Conservation (phyloP, 495 filamentous ascomycete genomes). For the Acidomyces sp. region DNA sequence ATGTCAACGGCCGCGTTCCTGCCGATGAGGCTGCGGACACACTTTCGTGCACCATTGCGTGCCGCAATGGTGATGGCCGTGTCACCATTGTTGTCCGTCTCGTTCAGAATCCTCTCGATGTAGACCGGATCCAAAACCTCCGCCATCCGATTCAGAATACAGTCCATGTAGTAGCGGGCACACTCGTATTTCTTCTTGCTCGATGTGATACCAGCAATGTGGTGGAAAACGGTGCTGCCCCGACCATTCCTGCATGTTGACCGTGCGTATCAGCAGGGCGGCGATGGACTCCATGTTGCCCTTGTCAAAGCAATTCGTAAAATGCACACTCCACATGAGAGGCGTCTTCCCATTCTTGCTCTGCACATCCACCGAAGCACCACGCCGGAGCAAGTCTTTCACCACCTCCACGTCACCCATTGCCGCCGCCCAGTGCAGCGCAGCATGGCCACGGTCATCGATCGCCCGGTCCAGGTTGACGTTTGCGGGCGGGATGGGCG, state of each 20-base stretch:
- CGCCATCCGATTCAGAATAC: constrained; percentile 69
- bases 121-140: constrained; percentile 53
- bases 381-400: constrained; percentile 63
- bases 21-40: constrained; percentile 55
- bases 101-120: constrained; percentile 55
- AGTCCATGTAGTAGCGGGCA: constrained; percentile 83
- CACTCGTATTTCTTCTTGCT: constrained; percentile 67
- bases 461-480: constrained; percentile 81
- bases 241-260: constrained; percentile 60
- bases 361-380: constrained; percentile 51
- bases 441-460: constrained; percentile 76
- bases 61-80: constrained; percentile 82
- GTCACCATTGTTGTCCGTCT: constrained; percentile 70
- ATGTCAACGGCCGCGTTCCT: constrained; percentile 65
- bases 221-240: constrained; percentile 78
- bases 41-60: constrained; percentile 60
- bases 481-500: constrained; percentile 64
- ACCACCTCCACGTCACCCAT: constrained; percentile 95
- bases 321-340: constrained; percentile 83
- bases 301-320: constrained; percentile 92
- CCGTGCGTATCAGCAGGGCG: constrained; percentile 61
- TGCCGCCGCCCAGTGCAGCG: constrained; percentile 92
- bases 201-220: constrained; percentile 71
- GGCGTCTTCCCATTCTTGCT: constrained; percentile 83
- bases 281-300: constrained; percentile 71